phyloP scores from a whole-genome alignment of 768 basidiomycete genomes.

The Crepidotus variabilis region DNA sequence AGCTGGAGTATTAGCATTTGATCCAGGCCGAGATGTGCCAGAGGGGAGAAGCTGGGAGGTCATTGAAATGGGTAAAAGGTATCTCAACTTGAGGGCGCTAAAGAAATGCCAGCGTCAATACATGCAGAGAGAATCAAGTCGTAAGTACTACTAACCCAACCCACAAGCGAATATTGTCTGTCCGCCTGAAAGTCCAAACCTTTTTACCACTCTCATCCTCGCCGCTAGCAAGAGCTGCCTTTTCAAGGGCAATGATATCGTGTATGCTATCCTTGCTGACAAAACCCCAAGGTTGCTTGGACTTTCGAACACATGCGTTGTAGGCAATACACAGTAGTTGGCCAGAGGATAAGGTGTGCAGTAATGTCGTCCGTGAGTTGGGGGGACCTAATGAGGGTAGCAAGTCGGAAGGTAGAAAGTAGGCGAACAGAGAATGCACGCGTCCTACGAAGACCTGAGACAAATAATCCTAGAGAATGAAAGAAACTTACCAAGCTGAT shows the following conservation, averaged over 20 bases:
- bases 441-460: constrained; percentile 44
- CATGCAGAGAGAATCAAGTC: neutral
- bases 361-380: constrained; percentile 36
- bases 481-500: constrained; percentile 51
- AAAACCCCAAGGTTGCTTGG: constrained; percentile 85
- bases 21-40: constrained; percentile 7
- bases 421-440: constrained; percentile 53
- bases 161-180: constrained; percentile 84
- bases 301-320: constrained; percentile 76
- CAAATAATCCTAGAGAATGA: constrained; percentile 3
- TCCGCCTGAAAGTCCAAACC: constrained; percentile 82
- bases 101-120: neutral
- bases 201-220: constrained; percentile 41
- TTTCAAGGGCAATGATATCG: constrained; percentile 69
- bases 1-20: neutral
- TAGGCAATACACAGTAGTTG: constrained; percentile 79
- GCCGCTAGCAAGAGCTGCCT: constrained; percentile 34
- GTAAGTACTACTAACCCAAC: constrained; percentile 57
- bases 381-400: constrained; percentile 33
- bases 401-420: constrained; percentile 59
- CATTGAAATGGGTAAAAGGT: constrained; percentile 64
- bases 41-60: constrained; percentile 34
- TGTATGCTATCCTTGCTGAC: constrained; percentile 76
- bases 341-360: constrained; percentile 64
- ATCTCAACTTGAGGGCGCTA: constrained; percentile 81